Evolutionary conservation across 2,329 filamentous ascomycete species (phyloP), one percentile per base, ranked within the genome.

Genomic region (Dactylellina cionopaga): DNA sequence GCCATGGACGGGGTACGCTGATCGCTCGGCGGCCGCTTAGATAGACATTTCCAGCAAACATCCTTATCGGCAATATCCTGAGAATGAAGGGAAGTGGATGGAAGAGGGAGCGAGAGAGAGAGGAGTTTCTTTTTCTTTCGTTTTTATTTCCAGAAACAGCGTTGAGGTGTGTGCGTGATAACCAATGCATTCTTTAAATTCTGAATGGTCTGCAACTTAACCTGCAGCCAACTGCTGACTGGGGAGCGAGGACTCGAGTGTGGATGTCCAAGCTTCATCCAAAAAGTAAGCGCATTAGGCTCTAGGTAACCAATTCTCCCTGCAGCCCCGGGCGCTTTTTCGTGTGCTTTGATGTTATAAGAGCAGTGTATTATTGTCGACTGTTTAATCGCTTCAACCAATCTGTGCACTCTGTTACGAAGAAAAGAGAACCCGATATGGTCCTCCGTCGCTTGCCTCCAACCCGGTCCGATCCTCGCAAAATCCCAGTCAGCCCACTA

Each of bases 271-370:
- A 37, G 24, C 31, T 49, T 39, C 25, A n/a, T n/a, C n/a, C n/a
- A n/a, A 35, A 56, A 29, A 37, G 41, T 33, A 64, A 65, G 43
- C 43, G 56, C 56, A 55, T 65, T 15, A n/a, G 27, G 33, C 51
- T 56, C 66, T 63, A 71, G 58, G 66, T 51, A 71, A 51, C 66
- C 58, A 64, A 15, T 41, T 49, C 24, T 59, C 44, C 52, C 49
- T 63, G 49, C 49, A 37, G 19, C 52, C 27, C 51, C 33, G 27
- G 6, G n/a, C n/a, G n/a, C n/a, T n/a, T n/a, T n/a, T n/a, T n/a
- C n/a, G n/a, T 63, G 66, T 64, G 66, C 66, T 71, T 64, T 71
- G 66, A 71, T 58, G 31, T 58, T 71, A 71, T 71, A 71, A 52
- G 51, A 63, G 22, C n/a, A 24, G 54, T 25, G 31, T 69, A 69